Conservation (phyloP, 116 monocot genomes). For the Papilionanthe hybrid region DNA sequence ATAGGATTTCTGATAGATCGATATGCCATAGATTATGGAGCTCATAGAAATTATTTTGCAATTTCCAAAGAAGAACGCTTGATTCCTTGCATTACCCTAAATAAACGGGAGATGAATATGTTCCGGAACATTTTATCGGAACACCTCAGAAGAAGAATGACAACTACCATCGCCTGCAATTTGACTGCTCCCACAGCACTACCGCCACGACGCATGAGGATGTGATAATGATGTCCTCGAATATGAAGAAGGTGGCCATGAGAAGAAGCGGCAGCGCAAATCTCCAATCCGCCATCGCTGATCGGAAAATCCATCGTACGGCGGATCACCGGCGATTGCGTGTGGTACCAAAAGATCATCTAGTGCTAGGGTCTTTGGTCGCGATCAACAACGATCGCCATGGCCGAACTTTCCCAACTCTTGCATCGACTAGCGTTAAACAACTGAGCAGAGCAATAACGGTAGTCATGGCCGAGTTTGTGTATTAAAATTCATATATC, state of each 20-base stretch:
- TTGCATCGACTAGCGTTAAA: not conserved
- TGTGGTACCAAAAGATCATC: not conserved
- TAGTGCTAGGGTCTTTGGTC: not conserved
- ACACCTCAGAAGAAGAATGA: constrained; percentile 48
- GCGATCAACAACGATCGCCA: not conserved
- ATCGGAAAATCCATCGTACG: not conserved
- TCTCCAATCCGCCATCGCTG: constrained; percentile 23
- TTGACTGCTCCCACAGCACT: constrained; percentile 1
- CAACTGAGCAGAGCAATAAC: not conserved
- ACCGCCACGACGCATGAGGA: constrained; percentile 23
- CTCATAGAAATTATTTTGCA: not conserved
- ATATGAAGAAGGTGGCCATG: constrained; percentile 26
- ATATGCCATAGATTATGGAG: not conserved
- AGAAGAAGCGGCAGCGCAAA: constrained; percentile 30
- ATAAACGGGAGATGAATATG: constrained; percentile 21
- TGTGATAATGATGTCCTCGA: constrained; percentile 28
- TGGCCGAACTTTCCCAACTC: not conserved
- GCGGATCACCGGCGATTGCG: not conserved
- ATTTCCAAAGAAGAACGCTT: not conserved
- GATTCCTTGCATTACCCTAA: not conserved
- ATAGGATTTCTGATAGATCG: constrained; percentile 46
- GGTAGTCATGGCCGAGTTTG: no score
- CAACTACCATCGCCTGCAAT: constrained; percentile 56
- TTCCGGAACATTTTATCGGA: constrained; percentile 39
- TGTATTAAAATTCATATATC: no score